Evolutionary conservation across 305 asterid species (phyloP), one percentile per base, ranked within the genome.

Genomic region (Solanum chacoense): DNA sequence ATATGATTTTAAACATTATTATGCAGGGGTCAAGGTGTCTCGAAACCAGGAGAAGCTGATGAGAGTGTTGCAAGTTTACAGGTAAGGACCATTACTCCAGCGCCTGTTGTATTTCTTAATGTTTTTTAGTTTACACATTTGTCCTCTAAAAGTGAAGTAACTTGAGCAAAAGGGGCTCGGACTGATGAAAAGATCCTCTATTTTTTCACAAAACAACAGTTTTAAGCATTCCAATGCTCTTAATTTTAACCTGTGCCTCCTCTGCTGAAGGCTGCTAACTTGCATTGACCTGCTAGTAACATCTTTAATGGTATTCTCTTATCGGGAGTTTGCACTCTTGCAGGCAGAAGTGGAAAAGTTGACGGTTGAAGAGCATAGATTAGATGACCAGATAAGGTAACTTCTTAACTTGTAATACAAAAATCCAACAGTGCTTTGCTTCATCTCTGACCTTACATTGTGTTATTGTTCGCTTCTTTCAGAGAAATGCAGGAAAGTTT

Each of bases 341-440:
- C 99, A 97, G 99, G 96, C 94, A 67, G 98, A 94, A 76, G 92
- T 95, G 74, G 98, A 95, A 88, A 93, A 94, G 86, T 91, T 97
- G 89, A 91, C 93, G 80, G 75, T 92, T 87, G 96, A 97, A 92
- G 99, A 97, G 90, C 92, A 35, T 71, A 91, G 92, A 89, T 90
- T 95, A 42, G 99, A 97, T 83, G 95, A 94, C 65, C 93, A 89
- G 90, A 97, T 93, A 94, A 94, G 98, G 99, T 97, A 88, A 73
- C 16, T 84, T 31, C 63, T 42, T 24, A 12, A 24, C 85, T n/a
- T 72, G 32, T 35, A 42, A 36, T 32, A 13, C 75, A 84, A 73
- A 6, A 59, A 18, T 36, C 45, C n/a, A 50, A 31, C 69, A 89
- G 45, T 78, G 59, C 37, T 69, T 16, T 77, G 75, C 37, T 59